phyloP scores from a whole-genome alignment of 768 basidiomycete genomes.

The Mycena alexandri region DNA sequence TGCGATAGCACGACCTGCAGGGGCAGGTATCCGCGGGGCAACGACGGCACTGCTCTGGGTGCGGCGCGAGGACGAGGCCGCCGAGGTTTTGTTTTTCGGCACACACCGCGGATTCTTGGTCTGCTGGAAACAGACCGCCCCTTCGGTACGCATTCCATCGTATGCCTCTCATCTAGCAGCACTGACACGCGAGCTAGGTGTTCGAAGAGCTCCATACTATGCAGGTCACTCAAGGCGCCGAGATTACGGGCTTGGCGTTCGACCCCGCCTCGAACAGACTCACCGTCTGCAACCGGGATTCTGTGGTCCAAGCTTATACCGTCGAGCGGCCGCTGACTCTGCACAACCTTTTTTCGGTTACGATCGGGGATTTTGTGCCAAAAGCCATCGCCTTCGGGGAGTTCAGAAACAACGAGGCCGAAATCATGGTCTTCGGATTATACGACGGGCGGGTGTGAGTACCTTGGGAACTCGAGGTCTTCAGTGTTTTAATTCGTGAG shows the following conservation, averaged over 20 bases:
- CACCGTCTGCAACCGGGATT: conserved; percentile 27
- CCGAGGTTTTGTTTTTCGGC: conserved; percentile 28
- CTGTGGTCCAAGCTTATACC: conserved; percentile 27
- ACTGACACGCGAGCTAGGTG: not conserved
- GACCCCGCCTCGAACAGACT: conserved; percentile 36
- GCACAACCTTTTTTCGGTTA: conserved; percentile 23
- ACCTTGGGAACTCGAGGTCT: not conserved
- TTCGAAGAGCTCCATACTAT: conserved; percentile 31
- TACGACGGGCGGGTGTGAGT: conserved; percentile 37
- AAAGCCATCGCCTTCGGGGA: conserved; percentile 34
- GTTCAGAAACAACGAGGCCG: conserved; percentile 12
- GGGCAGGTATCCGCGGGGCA: conserved; percentile 22
- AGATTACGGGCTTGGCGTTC: conserved; percentile 37
- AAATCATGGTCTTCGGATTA: conserved; percentile 33
- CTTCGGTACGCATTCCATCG: not conserved
- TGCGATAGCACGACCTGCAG: not conserved
- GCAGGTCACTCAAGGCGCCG: conserved; percentile 20
- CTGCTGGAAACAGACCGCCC: conserved; percentile 28
- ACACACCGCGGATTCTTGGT: conserved; percentile 29
- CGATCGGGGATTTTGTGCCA: conserved; percentile 26
- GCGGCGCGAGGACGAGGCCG: conserved; percentile 25
- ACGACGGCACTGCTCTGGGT: conserved; percentile 30
- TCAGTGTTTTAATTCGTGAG: not conserved
- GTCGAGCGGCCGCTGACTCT: conserved; percentile 7
- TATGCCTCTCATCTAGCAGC: not conserved